A percentile compares a stretch with the other conserved stretches of the same genome.
Evolutionary conservation across 208 protist genomes (phyloP).

Genomic region (Acanthamoeba royreba): DNA sequence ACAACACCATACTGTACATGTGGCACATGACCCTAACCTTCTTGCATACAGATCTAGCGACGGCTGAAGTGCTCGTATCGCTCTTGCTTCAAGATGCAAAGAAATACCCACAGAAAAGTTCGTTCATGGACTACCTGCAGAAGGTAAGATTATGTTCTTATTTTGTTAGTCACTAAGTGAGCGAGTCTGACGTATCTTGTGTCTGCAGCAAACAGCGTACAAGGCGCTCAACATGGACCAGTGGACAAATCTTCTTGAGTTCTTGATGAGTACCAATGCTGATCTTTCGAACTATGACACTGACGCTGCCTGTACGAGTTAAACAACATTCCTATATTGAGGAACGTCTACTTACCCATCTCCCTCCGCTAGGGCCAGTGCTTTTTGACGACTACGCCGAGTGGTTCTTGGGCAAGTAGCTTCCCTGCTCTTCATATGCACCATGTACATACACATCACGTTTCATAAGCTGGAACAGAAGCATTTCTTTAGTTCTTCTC

Average conservation of each 20-base stretch:
- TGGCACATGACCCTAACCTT: background rate
- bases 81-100: background rate
- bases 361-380: background rate
- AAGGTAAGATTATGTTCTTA: background rate
- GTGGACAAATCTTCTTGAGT: background rate
- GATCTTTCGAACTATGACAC: background rate
- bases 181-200: too few species aligned
- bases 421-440: background rate
- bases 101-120: background rate
- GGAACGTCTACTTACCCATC: too few species aligned
- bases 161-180: too few species aligned
- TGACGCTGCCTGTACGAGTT: background rate
- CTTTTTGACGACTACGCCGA: background rate
- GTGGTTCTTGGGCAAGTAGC: background rate
- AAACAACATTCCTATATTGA: background rate
- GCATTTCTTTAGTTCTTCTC: too few species aligned
- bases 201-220: background rate
- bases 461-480: too few species aligned
- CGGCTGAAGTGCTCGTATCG: background rate
- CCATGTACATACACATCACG: background rate
- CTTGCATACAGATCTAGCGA: background rate
- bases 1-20: background rate
- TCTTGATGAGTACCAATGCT: background rate
- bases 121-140: background rate
- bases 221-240: background rate